Evolutionary conservation across 2,329 filamentous ascomycete species (phyloP), one percentile per base, ranked within the genome.

Genomic region (Aureobasidium sp.): DNA sequence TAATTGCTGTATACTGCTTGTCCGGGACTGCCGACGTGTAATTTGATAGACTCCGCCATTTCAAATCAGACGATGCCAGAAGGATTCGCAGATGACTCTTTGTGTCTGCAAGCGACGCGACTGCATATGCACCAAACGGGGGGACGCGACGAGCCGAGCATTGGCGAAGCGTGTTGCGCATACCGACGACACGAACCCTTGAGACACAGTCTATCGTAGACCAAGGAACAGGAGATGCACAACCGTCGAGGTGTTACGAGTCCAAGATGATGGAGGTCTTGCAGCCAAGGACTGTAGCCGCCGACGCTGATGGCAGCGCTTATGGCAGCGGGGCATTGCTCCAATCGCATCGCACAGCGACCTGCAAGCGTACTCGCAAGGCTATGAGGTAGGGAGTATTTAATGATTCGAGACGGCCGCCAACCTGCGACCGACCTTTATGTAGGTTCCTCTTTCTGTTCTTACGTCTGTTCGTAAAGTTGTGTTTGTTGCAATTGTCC

Each of bases 271-370:
- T 17, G 34, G 27, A 8, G 9, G 17, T 39, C 50, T 52, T 15
- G 26, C 37, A 15, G 46, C 57, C 57, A 60, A 60, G 57, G 23
- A 50, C 46, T 51, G 57, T 60, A 60, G 10, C 15, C 57, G 57
- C 57, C 57, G 57, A 51, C 41, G 46, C 46, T 60, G 57, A 60
- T 27, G 44, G 46, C 44, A 60, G 57, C 57, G 57, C 57, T 60
- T 60, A 36, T 34, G 20, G n/a, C 27, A 42, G 57, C 32, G 44
- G 57, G 36, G 41, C 32, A 47, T 12, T 37, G 41, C 42, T 58
- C 57, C 57, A 60, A 60, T 60, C 15, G 57, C 36, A 60, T 50
- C 57, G 20, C 46, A 23, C 23, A 41, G 46, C 34, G 36, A 15
- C 26, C 17, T 60, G 46, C 57, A 50, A 44, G 57, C 46, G 27